Conservation (phyloP, 164 flowering plant species). For the Annona squamosa region DNA sequence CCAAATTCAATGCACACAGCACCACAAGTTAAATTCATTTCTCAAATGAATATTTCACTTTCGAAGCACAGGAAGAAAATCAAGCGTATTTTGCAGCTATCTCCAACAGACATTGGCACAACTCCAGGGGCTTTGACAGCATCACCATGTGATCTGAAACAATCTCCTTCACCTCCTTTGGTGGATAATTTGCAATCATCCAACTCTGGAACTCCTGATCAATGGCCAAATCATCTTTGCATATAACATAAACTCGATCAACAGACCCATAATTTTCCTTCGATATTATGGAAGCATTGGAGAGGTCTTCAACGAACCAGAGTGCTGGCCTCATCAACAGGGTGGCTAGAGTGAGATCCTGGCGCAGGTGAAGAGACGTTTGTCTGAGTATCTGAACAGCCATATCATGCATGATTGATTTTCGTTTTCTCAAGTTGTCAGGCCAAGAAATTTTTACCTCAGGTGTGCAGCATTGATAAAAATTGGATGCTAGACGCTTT, state of each 20-base stretch:
- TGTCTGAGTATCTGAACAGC: background rate
- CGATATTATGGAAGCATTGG: background rate
- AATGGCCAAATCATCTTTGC: constrained; percentile 9
- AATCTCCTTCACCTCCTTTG: constrained; percentile 28
- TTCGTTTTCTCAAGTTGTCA: background rate
- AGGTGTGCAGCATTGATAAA: constrained; percentile 27
- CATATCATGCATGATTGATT: too few relatives aligned
- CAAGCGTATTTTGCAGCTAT: constrained; percentile 3
- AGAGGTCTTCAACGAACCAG: constrained; percentile 4
- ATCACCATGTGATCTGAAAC: constrained; percentile 35
- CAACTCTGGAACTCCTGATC: constrained; percentile 20
- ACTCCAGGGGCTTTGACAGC: constrained; percentile 32
- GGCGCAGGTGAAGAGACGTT: background rate
- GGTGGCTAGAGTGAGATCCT: constrained; percentile 16
- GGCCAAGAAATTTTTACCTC: constrained; percentile 19
- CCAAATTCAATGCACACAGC: too few relatives aligned
- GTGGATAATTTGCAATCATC: constrained; percentile 18
- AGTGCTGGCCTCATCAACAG: constrained; percentile 10
- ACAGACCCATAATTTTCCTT: constrained; percentile 19
- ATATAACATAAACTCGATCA: constrained; percentile 14
- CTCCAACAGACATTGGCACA: constrained; percentile 18
- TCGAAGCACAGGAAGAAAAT: background rate
- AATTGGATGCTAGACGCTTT: constrained; percentile 5
- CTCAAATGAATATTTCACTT: background rate
- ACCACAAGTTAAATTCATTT: too few relatives aligned